These are phyloP conservation scores for Avicennia marina DNA, from an alignment of 257 asterid genomes.

Conservation along the genomic window DNA sequence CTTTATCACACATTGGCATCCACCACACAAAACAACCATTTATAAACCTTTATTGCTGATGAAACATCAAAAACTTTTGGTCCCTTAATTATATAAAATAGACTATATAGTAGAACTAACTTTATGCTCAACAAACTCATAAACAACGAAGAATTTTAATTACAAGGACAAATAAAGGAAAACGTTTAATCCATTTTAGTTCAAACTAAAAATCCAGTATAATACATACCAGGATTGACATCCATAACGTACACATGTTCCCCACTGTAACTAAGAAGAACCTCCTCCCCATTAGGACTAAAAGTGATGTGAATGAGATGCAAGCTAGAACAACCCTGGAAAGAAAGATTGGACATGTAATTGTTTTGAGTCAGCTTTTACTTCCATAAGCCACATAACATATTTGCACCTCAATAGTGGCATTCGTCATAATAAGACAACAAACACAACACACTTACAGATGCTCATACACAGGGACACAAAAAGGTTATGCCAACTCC, in stretches of 20 bases:
- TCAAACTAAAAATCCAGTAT: too few relatives aligned
- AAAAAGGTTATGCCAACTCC: neutral
- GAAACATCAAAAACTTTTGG: conserved; percentile 5
- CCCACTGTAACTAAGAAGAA: conserved; percentile 93
- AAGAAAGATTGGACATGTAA: conserved; percentile 18
- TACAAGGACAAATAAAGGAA: too few relatives aligned
- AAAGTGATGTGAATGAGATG: conserved; percentile 90
- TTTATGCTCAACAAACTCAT: too few relatives aligned
- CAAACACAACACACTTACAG: neutral
- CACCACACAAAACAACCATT: neutral
- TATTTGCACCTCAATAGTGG: neutral
- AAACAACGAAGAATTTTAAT: too few relatives aligned
- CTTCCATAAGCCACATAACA: neutral
- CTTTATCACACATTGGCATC: too few relatives aligned
- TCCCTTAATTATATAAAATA: neutral
- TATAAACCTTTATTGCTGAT: neutral
- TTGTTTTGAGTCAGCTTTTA: conserved; percentile 18
- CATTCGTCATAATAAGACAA: neutral
- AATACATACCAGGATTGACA: conserved; percentile 54
- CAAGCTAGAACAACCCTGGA: conserved; percentile 72
- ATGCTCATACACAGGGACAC: neutral
- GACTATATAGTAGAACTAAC: conserved; percentile 1
- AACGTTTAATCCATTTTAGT: too few relatives aligned
- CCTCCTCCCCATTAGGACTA: conserved; percentile 89
- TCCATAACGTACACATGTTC: conserved; percentile 96